Conservation (phyloP, 75 land plant species). For the Pinus albicaulis region DNA sequence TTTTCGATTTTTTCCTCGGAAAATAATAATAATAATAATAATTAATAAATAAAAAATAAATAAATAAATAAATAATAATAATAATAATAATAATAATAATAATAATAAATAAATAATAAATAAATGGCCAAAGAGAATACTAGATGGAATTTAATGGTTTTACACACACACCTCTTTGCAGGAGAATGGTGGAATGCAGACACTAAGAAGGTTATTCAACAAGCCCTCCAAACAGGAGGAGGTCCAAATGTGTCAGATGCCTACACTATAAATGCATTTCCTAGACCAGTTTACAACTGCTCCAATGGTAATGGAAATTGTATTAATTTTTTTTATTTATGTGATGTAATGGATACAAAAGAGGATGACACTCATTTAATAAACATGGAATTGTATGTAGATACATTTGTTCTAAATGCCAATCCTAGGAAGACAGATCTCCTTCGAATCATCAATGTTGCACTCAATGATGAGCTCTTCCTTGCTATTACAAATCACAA, state of each 20-base stretch:
- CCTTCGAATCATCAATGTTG: constrained; percentile 36
- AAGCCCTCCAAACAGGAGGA: constrained; percentile 39
- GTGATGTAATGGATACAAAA: too few species aligned
- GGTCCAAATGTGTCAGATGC: constrained; percentile 53
- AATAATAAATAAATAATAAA: too few species aligned
- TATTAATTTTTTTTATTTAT: not conserved
- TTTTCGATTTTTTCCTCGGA: too few species aligned
- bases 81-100: too few species aligned
- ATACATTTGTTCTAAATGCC: constrained; percentile 15
- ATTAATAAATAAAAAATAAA: too few species aligned
- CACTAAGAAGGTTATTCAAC: constrained; percentile 32
- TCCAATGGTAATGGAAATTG: constrained; percentile 27
- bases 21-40: too few species aligned
- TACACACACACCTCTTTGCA: not conserved
- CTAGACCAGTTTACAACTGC: constrained; percentile 56
- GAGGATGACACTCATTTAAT: too few species aligned
- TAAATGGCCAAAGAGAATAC: too few species aligned
- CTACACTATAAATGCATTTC: constrained; percentile 58
- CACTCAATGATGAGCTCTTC: constrained; percentile 31
- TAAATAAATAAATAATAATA: too few species aligned
- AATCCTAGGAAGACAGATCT: constrained; percentile 27
- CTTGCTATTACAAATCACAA: constrained; percentile 31
- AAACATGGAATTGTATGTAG: not conserved
- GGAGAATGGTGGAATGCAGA: constrained; percentile 65
- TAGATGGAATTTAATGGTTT: too few species aligned